A percentile compares a stretch with the other conserved stretches of the same genome.
phyloP scores from a whole-genome alignment of 2,329 filamentous ascomycete genomes.

The Neofusicoccum umdonicola region DNA sequence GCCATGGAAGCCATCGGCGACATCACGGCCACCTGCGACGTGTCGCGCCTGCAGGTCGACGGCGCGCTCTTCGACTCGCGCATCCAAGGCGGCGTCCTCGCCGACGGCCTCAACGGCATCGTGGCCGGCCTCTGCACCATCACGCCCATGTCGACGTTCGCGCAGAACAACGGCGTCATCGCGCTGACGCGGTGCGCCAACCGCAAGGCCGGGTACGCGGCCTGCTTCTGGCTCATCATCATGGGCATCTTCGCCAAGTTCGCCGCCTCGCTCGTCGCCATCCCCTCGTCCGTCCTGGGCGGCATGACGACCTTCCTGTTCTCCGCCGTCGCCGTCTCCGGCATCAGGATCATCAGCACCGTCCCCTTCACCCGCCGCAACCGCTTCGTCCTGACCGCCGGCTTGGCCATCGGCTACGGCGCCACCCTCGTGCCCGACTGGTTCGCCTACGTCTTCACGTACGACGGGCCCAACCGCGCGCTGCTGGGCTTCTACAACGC shows the following conservation, averaged over 20 bases:
- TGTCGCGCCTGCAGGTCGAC: conserved; percentile 71
- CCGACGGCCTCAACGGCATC: conserved; percentile 73
- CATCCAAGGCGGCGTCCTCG: conserved; percentile 75
- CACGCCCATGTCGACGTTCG: conserved; percentile 76
- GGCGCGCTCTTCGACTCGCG: conserved; percentile 70
- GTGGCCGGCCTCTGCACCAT: conserved; percentile 75
- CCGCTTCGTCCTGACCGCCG: conserved; percentile 76
- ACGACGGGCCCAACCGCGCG: conserved; percentile 63
- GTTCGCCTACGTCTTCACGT: conserved; percentile 71
- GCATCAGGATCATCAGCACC: conserved; percentile 71
- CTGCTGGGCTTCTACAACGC: conserved; percentile 74
- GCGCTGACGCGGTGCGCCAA: conserved; percentile 79
- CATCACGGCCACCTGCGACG: conserved; percentile 78
- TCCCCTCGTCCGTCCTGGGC: conserved; percentile 56
- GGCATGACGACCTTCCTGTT: conserved; percentile 74
- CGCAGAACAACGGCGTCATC: conserved; percentile 83
- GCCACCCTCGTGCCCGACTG: conserved; percentile 53
- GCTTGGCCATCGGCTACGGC: conserved; percentile 67
- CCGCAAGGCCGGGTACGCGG: conserved; percentile 74
- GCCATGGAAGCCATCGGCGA: conserved; percentile 77
- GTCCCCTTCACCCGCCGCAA: conserved; percentile 76
- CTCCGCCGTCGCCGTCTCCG: conserved; percentile 71
- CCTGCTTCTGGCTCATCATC: conserved; percentile 72
- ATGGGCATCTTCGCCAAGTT: conserved; percentile 85
- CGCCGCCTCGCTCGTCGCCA: conserved; percentile 73